Conservation (phyloP, 208 protist genomes). For the Leptomonas seymouri region DNA sequence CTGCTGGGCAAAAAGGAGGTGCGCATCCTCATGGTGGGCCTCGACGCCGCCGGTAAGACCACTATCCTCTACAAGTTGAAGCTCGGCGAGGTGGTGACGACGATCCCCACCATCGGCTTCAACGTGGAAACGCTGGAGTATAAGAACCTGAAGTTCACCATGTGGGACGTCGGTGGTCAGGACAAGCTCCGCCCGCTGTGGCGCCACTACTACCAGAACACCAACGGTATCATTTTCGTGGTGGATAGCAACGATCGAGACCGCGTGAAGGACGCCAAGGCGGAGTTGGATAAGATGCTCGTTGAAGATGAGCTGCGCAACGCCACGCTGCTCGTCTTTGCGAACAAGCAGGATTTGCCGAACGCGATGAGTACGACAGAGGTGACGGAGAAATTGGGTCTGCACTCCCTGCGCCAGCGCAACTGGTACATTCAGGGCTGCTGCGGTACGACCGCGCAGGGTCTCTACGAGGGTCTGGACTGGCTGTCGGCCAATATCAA, state of each 20-base stretch:
- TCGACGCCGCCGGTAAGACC: constrained; percentile 98
- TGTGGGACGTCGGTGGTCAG: constrained; percentile 97
- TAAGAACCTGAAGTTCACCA: constrained; percentile 97
- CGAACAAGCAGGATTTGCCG: constrained; percentile 99
- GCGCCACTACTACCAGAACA: constrained; percentile 98
- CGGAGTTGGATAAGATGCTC: constrained; percentile 97
- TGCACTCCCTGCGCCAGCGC: constrained; percentile 92
- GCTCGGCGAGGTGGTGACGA: constrained; percentile 96
- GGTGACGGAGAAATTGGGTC: constrained; percentile 96
- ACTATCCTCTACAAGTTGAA: constrained; percentile 98
- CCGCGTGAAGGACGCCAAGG: constrained; percentile 87
- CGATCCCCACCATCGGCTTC: constrained; percentile 98
- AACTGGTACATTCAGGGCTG: constrained; percentile 95
- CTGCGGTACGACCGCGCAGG: constrained; percentile 92
- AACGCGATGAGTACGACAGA: constrained; percentile 97
- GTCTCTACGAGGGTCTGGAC: constrained; percentile 93
- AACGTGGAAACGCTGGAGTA: constrained; percentile 98
- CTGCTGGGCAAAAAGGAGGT: constrained; percentile 96
- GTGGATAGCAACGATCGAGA: constrained; percentile 97
- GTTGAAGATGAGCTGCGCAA: constrained; percentile 97
- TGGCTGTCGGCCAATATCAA: constrained; percentile 91
- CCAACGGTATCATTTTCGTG: constrained; percentile 97
- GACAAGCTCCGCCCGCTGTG: constrained; percentile 97
- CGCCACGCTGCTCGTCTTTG: constrained; percentile 97
- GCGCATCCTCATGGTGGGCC: constrained; percentile 98